Percentiles rank a stretch among this genome's conserved stretches.
Evolutionary conservation across 176 grass and related monocot genomes (phyloP).

Genomic region (Avena eriantha): DNA sequence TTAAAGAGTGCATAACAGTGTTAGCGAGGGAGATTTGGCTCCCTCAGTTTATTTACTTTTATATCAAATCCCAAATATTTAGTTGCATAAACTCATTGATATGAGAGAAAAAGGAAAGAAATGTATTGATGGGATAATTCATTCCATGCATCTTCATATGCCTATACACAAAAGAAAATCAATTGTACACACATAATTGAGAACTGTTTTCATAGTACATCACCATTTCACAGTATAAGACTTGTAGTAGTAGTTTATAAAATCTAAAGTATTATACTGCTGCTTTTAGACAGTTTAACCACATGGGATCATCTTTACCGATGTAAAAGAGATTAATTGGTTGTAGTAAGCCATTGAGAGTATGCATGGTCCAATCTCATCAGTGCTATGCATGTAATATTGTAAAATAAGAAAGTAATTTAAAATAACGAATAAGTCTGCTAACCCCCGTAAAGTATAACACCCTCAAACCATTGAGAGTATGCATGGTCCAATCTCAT

Average conservation of each 20-base stretch:
- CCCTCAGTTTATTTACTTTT: conserved; percentile 6
- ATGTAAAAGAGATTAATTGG: no score
- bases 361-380: not conserved
- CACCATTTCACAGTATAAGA: not conserved
- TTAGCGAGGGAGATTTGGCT: not conserved
- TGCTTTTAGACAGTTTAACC: not conserved
- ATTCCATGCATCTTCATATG: not conserved
- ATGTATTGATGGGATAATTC: conserved; percentile 5
- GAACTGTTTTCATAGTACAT: not conserved
- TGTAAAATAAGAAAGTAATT: not conserved
- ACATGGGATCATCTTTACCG: not conserved
- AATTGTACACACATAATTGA: not conserved
- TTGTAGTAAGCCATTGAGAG: not conserved
- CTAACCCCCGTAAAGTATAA: not conserved
- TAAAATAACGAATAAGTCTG: not conserved
- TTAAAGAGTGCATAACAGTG: not conserved
- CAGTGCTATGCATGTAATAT: not conserved
- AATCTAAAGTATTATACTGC: not conserved
- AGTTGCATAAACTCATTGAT: not conserved
- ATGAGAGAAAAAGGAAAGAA: not conserved
- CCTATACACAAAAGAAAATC: conserved; percentile 17
- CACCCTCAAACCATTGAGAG: no score
- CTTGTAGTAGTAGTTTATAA: not conserved
- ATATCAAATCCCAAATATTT: not conserved
- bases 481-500: no score